Evolutionary conservation across 2,329 filamentous ascomycete species (phyloP).

Genomic region (Fusarium chlamydosporum): DNA sequence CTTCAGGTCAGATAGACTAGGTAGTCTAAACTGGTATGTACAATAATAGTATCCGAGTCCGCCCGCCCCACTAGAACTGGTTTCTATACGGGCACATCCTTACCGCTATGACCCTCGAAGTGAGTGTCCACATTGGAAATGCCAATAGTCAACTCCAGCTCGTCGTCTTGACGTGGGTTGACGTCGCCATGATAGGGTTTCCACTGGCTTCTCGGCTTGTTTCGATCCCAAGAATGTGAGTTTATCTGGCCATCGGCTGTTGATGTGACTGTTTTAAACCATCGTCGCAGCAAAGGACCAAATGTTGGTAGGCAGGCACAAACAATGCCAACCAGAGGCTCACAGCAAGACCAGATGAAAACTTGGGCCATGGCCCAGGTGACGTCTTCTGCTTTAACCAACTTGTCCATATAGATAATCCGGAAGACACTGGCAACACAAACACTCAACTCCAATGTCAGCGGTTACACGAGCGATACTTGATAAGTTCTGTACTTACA

Average conservation of each 20-base stretch:
- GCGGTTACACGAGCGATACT: no score
- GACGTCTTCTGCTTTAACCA: slow-evolving; percentile 1
- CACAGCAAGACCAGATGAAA: slow-evolving; percentile 11
- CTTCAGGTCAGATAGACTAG: no score
- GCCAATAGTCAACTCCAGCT: slow-evolving; percentile 7
- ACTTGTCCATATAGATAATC: slow-evolving; percentile 10
- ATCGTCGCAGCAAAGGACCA: slow-evolving; percentile 6
- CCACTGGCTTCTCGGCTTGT: slow-evolving; percentile 12
- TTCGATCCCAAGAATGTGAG: neutral
- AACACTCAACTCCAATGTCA: neutral
- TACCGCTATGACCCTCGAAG: neutral
- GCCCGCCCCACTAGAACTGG: neutral
- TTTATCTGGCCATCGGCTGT: neutral
- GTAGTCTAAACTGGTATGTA: no score
- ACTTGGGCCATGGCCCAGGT: slow-evolving; percentile 15
- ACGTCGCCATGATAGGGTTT: neutral
- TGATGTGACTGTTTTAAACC: slow-evolving; percentile 3
- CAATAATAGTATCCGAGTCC: neutral
- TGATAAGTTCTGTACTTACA: neutral
- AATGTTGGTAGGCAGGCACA: slow-evolving; percentile 6
- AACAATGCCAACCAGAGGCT: neutral
- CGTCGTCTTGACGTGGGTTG: slow-evolving; percentile 9
- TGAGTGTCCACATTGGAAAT: neutral
- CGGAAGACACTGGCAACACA: slow-evolving; percentile 10
- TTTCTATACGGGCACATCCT: neutral